phyloP scores from a whole-genome alignment of 2,329 filamentous ascomycete species.

The Graphilbum fragrans region DNA sequence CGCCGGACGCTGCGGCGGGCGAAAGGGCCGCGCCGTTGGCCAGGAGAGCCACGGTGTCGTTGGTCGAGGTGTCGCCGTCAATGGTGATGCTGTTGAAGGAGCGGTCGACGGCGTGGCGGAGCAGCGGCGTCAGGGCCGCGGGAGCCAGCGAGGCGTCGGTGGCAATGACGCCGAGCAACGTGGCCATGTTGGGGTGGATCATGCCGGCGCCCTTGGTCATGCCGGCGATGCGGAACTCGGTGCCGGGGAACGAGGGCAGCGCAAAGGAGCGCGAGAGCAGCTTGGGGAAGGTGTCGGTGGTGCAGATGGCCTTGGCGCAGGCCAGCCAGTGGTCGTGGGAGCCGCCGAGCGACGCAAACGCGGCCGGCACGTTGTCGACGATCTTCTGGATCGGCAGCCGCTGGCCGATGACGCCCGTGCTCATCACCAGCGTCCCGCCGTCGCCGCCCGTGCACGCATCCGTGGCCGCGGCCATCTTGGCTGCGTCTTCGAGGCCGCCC shows the following conservation, averaged over 20 bases:
- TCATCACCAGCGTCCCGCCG: conserved; percentile 90
- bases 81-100: conserved; percentile 97
- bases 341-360: conserved; percentile 56
- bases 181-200: conserved; percentile 99
- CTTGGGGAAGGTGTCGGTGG: conserved; percentile 97
- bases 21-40: conserved; percentile 92
- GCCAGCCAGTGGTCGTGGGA: conserved; percentile 79
- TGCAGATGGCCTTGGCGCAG: conserved; percentile 87
- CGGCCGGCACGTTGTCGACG: conserved; percentile 65
- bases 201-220: conserved; percentile 98
- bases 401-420: conserved; percentile 94
- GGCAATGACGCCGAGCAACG: conserved; percentile 78
- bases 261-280: conserved; percentile 75
- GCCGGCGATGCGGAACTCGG: conserved; percentile 75
- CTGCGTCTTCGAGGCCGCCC: conserved; percentile 79
- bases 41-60: conserved; percentile 90
- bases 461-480: conserved; percentile 67
- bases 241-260: conserved; percentile 64
- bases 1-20: too few species aligned
- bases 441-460: conserved; percentile 37
- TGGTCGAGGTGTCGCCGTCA: conserved; percentile 94
- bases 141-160: conserved; percentile 78
- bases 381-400: conserved; percentile 91
- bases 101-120: conserved; percentile 62
- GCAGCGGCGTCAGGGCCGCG: conserved; percentile 52